A percentile compares a stretch with the other conserved stretches of the same genome.
Conservation (phyloP, 768 basidiomycete genomes). For the Psilocybe cyanescens region DNA sequence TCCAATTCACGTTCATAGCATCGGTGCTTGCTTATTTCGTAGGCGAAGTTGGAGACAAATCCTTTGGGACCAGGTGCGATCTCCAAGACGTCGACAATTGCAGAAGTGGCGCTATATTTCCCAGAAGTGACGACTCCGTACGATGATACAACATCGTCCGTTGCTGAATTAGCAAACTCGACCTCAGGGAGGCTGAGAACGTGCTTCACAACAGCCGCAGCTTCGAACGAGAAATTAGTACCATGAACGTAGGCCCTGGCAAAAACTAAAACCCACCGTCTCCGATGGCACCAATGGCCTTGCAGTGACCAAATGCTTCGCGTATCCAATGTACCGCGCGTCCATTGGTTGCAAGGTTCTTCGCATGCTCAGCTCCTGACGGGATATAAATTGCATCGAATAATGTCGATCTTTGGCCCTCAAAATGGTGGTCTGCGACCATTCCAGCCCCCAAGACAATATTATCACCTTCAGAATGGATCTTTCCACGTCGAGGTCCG, state of each 20-base stretch:
- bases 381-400: conserved; percentile 86
- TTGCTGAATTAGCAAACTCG: conserved; percentile 34
- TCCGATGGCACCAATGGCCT: conserved; percentile 80
- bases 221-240: conserved; percentile 31
- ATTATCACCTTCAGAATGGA: conserved; percentile 34
- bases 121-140: conserved; percentile 69
- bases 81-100: conserved; percentile 42
- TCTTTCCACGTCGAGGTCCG: conserved; percentile 66
- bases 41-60: conserved; percentile 62
- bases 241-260: no score
- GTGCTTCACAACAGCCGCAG: conserved; percentile 49
- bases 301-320: conserved; percentile 87
- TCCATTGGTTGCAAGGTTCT: conserved; percentile 61
- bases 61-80: conserved; percentile 51
- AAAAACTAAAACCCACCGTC: conserved; percentile 43
- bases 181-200: conserved; percentile 52
- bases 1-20: conserved; percentile 66
- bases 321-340: conserved; percentile 81
- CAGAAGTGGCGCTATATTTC: conserved; percentile 46
- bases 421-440: conserved; percentile 71
- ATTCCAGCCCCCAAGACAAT: conserved; percentile 35
- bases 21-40: conserved; percentile 67
- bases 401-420: conserved; percentile 79
- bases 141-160: conserved; percentile 49
- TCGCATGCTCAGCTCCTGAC: conserved; percentile 65